phyloP scores from a whole-genome alignment of 2,329 filamentous ascomycete species.

The Tolypocladium guangdongense region DNA sequence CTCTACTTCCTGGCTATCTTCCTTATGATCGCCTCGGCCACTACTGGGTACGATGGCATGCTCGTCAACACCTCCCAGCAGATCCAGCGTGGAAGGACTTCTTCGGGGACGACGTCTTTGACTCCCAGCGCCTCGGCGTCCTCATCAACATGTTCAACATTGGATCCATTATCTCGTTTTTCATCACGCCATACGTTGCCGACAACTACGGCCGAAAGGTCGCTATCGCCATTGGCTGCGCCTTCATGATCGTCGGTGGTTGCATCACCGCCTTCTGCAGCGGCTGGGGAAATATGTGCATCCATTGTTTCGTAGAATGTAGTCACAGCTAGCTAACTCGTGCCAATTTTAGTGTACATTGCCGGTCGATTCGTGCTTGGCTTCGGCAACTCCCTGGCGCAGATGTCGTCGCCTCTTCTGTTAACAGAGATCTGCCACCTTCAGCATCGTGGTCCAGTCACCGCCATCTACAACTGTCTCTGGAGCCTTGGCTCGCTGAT shows the following conservation, averaged over 20 bases:
- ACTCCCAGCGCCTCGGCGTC: too few relatives aligned
- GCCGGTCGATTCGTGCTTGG: constrained; percentile 35
- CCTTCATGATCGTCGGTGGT: constrained; percentile 34
- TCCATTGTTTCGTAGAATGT: neutral
- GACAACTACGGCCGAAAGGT: constrained; percentile 31
- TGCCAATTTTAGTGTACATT: constrained; percentile 19
- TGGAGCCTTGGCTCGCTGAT: constrained; percentile 49
- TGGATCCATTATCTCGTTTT: constrained; percentile 35
- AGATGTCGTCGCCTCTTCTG: constrained; percentile 53
- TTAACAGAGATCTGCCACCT: constrained; percentile 58
- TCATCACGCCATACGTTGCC: constrained; percentile 34
- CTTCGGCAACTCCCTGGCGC: constrained; percentile 55
- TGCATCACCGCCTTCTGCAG: constrained; percentile 29
- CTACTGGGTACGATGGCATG: too few relatives aligned
- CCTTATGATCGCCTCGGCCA: too few relatives aligned
- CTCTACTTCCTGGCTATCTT: too few relatives aligned
- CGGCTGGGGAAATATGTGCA: constrained; percentile 25
- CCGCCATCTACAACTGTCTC: constrained; percentile 56
- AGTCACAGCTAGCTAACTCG: neutral
- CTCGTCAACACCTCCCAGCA: too few relatives aligned
- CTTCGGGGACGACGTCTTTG: too few relatives aligned
- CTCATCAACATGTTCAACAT: constrained; percentile 43
- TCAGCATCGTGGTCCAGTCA: constrained; percentile 55
- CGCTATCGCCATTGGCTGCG: constrained; percentile 31
- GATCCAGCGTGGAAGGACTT: too few relatives aligned